Evolutionary conservation across 805 yeast species (phyloP), one percentile per base, ranked within the genome.

Genomic region (Kluyveromyces wickerhamii): DNA sequence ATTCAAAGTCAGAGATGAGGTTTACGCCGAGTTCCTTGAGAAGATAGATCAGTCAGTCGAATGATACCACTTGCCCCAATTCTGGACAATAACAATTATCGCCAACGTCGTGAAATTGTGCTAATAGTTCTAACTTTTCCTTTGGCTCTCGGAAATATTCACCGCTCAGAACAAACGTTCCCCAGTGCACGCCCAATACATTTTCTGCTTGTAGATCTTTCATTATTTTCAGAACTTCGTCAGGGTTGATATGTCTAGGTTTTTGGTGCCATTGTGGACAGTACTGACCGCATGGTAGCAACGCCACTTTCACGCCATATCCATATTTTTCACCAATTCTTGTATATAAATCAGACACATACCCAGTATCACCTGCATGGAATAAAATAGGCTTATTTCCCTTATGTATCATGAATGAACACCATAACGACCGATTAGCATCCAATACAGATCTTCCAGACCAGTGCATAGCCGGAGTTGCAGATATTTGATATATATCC

Each of bases 401-500:
- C 38, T 75, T 71, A 34, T 76, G 63, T 7, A 89, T 54, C 44
- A 89, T 50, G 49, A 79, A 89, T 0, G 96, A 85, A 48, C 95
- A 84, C 97, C 97, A 89, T 34, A 89, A 62, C 0, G 94, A 72
- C 16, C 64, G 62, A 57, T 89, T 89, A 2, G 94, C 72, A 54
- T 89, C 97, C 13, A 77, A 51, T n/a, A 88, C 57, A 21, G 72
- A 71, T 23, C 96, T 62, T 0, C 97, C 97, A 1, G 94, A 82
- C 97, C 97, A 89, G 59, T 89, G 97, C 94, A 81, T 80, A 0
- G 96, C 86, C 0, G 97, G 97, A 0, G 92, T 72, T 56, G 96
- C 84, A 1, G 84, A 88, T 12, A 89, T 65, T 45, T 84, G 87
- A 63, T 80, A 87, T 5, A 64, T 65, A 39, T 77, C 77, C 8